These are phyloP conservation scores for Elsinoe arachidis DNA, from an alignment of 2,329 filamentous ascomycete species.

Conservation along the genomic window DNA sequence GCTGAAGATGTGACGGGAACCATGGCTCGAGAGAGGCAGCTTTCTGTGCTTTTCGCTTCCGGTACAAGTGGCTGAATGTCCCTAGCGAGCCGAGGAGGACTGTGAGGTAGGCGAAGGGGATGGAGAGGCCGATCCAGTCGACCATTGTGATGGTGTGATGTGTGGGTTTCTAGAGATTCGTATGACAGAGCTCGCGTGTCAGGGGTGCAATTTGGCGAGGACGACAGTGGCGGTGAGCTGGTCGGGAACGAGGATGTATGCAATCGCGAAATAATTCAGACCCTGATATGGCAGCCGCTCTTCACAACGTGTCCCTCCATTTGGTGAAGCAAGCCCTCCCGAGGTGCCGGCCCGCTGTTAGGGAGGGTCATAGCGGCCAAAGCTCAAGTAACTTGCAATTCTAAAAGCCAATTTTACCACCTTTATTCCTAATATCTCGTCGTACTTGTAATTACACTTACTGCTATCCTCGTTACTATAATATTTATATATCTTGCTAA, in stretches of 20 bases:
- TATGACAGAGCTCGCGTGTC: too few relatives aligned
- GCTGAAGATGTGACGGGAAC: constrained; percentile 84
- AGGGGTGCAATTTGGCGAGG: too few relatives aligned
- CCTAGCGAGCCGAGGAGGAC: constrained; percentile 81
- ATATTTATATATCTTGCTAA: background rate
- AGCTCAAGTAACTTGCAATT: too few relatives aligned
- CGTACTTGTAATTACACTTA: too few relatives aligned
- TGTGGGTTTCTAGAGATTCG: too few relatives aligned
- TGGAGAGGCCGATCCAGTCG: constrained; percentile 75
- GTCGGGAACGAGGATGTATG: too few relatives aligned
- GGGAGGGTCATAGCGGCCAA: too few relatives aligned
- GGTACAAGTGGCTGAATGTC: constrained; percentile 87
- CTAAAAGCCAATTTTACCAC: too few relatives aligned
- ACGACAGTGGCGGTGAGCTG: too few relatives aligned
- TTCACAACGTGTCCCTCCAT: constrained; percentile 11
- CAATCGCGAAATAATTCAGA: constrained; percentile 6
- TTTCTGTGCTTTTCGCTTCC: constrained; percentile 75
- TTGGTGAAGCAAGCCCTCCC: background rate
- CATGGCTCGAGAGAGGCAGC: constrained; percentile 83
- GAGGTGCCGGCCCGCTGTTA: background rate
- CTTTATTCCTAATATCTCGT: too few relatives aligned
- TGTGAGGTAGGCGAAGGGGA: constrained; percentile 82
- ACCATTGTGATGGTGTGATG: constrained; percentile 36
- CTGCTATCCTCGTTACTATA: too few relatives aligned
- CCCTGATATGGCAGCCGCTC: background rate